These are phyloP conservation scores for Exophiala xenobiotica DNA, from an alignment of 2,329 filamentous ascomycete genomes.

Conservation along the genomic window DNA sequence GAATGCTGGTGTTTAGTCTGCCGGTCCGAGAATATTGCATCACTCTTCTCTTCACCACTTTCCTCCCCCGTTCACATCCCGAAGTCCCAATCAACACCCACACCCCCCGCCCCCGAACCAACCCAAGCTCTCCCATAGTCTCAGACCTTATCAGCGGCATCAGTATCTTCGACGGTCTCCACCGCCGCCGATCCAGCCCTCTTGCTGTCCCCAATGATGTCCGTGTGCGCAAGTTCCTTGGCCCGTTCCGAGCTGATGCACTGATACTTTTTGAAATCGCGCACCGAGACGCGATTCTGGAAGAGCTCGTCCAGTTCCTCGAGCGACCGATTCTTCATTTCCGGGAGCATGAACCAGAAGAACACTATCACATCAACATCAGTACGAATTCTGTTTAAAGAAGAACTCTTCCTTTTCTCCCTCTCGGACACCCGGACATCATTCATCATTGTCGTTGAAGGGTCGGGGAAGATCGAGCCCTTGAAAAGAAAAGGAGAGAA, in stretches of 20 bases:
- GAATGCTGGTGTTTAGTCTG: too few relatives aligned
- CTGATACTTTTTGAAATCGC: slow-evolving; percentile 20
- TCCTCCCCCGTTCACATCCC: too few relatives aligned
- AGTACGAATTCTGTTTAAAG: background rate
- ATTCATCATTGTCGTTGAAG: too few relatives aligned
- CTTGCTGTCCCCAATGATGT: slow-evolving; percentile 4
- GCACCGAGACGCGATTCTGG: slow-evolving; percentile 17
- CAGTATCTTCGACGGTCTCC: slow-evolving; percentile 16
- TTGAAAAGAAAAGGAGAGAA: background rate
- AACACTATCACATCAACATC: slow-evolving; percentile 17
- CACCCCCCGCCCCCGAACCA: too few relatives aligned
- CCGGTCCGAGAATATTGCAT: too few relatives aligned
- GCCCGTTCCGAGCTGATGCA: slow-evolving; percentile 17
- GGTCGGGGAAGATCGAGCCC: background rate
- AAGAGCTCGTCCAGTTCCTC: slow-evolving; percentile 36
- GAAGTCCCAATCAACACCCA: too few relatives aligned
- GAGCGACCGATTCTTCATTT: slow-evolving; percentile 30
- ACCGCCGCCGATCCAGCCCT: background rate
- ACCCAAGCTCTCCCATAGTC: background rate
- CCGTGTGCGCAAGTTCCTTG: slow-evolving; percentile 11
- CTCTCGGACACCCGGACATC: too few relatives aligned
- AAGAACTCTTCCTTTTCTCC: too few relatives aligned
- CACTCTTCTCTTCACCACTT: too few relatives aligned
- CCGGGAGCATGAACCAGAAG: slow-evolving; percentile 27
- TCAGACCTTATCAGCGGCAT: slow-evolving; percentile 2